These are phyloP conservation scores for Deakozyma indianensis DNA, from an alignment of 805 yeast species.

Conservation along the genomic window DNA sequence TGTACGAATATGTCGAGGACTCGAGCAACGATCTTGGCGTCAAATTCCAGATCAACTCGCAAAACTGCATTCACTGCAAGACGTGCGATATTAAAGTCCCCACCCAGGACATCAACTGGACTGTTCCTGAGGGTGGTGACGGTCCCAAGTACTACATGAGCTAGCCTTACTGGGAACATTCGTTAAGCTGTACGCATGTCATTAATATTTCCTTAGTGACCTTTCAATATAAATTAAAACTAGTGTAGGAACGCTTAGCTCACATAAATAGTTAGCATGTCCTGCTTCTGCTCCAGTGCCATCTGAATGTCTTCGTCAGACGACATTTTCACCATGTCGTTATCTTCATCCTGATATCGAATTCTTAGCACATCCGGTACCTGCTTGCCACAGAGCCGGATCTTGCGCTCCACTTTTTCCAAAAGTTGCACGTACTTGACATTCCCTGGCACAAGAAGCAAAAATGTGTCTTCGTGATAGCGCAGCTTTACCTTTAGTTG, in stretches of 20 bases:
- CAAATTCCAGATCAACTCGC: conserved; percentile 84
- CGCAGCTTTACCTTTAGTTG: conserved; percentile 22
- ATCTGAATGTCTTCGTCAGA: conserved; percentile 80
- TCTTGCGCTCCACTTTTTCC: conserved; percentile 42
- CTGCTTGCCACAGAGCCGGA: conserved; percentile 37
- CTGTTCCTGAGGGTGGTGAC: conserved; percentile 98
- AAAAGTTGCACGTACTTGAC: conserved; percentile 38
- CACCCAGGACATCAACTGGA: conserved; percentile 86
- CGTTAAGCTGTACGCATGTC: conserved; percentile 16
- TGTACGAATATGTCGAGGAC: conserved; percentile 81
- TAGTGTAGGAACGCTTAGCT: background rate
- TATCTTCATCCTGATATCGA: conserved; percentile 88
- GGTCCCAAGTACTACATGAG: conserved; percentile 94
- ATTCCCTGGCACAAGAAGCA: conserved; percentile 45
- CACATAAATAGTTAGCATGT: background rate
- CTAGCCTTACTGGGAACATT: conserved; percentile 13
- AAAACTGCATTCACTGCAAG: conserved; percentile 96
- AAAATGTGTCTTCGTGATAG: conserved; percentile 32
- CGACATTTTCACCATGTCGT: conserved; percentile 75
- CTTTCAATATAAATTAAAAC: background rate
- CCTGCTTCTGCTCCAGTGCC: conserved; percentile 41
- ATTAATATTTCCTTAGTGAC: background rate
- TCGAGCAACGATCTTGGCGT: conserved; percentile 45
- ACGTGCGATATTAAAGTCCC: conserved; percentile 98
- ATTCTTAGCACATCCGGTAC: conserved; percentile 33